phyloP scores from a whole-genome alignment of 345 rosid genomes.

The Excoecaria cochinchinensis region DNA sequence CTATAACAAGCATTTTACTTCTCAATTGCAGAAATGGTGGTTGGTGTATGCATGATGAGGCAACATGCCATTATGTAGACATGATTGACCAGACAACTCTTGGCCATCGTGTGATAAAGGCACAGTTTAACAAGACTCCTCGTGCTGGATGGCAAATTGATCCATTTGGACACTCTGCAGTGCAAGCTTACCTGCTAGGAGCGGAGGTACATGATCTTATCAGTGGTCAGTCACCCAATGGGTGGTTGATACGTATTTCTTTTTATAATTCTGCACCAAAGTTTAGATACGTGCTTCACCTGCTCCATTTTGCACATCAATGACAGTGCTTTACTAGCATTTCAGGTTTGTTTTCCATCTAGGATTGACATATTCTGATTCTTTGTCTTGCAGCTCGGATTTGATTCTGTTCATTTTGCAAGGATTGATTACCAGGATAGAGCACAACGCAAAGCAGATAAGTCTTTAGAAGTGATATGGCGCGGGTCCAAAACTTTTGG shows the following conservation, averaged over 20 bases:
- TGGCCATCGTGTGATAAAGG: conserved; percentile 67
- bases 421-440: conserved; percentile 90
- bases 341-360: not conserved
- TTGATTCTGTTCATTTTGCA: conserved; percentile 85
- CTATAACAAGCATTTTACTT: conserved; percentile 2
- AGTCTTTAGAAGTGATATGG: conserved; percentile 80
- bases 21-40: conserved; percentile 72
- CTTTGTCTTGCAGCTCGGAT: conserved; percentile 54
- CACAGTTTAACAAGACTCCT: conserved; percentile 62
- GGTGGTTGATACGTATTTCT: not conserved
- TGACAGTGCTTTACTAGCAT: not conserved
- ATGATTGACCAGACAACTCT: conserved; percentile 93
- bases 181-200: conserved; percentile 80
- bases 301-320: not conserved
- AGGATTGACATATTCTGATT: conserved; percentile 7
- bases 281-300: conserved; percentile 4
- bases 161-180: conserved; percentile 93
- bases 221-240: not conserved
- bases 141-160: conserved; percentile 96
- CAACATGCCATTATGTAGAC: conserved; percentile 71
- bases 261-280: not conserved
- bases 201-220: conserved; percentile 52
- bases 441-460: conserved; percentile 60
- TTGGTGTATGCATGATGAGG: conserved; percentile 97
- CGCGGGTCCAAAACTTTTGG: conserved; percentile 83